Base-by-base conservation (phyloP, 306 rosid species). In the Pyrus bretschneideri region DNA sequence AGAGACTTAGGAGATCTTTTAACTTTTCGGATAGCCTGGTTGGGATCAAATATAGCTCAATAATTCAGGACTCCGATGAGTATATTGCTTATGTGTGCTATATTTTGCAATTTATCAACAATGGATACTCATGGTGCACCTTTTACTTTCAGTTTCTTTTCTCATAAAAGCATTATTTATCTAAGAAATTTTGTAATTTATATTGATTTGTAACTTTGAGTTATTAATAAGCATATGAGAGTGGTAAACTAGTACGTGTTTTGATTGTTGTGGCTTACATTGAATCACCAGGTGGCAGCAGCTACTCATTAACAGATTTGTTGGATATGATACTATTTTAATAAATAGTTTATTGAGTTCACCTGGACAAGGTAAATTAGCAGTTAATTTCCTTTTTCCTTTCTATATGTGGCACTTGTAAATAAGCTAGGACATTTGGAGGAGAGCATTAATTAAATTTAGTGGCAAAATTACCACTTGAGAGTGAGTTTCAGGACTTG, bases 321-420 rank as follows among this genome's bases (percentile, higher is more conserved):
- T 96, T 30, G 98, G 98, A 79, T 96, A 96, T 86, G 99, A 96
- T 89, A 96, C 99, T 11, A 96, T 96, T 80, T 88, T 96, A 90
- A 96, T 96, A 85, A 96, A 96, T 79, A 96, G 98, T 83, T 85
- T 96, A 79, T 83, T 96, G 85, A 92, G 87, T 77, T 96, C 96
- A 85, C 90, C 97, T 66, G 94, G 98, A 81, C 97, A 87, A 92
- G 99, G 99, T 96, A 91, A 64, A 82, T 71, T 51, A 52, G 69
- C 25, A 0, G 17, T 33, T 60, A 25, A 58, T 40, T 63, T 70
- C 4, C 60, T 18, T 54, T 52, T 27, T 74, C 9, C 11, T 60
- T 60, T 62, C 25, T 17, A 11, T 25, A 15, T 73, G 31, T 60
- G 17, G 27, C 0, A 25, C 25, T 61, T 35, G 2, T 23, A 23